Percentiles rank a stretch among this genome's conserved stretches.
These are phyloP conservation scores for Nicotiana tomentosiformis DNA, from an alignment of 257 asterid species.

Conservation along the genomic window DNA sequence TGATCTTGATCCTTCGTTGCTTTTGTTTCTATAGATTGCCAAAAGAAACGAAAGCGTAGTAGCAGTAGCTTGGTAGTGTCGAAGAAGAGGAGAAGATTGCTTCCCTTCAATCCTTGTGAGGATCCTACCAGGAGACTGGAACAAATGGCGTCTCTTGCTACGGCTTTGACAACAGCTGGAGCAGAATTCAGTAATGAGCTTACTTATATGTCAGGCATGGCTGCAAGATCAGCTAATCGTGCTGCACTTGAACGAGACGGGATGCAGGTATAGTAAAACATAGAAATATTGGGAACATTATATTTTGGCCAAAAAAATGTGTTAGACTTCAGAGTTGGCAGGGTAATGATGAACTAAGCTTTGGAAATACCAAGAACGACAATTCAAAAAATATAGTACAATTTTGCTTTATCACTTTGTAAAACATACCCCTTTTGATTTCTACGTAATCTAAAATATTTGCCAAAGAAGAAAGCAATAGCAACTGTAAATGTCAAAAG, in stretches of 20 bases:
- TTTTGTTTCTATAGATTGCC: conserved; percentile 29
- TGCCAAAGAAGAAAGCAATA: too few species aligned
- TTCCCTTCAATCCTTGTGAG: conserved; percentile 63
- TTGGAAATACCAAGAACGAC: too few species aligned
- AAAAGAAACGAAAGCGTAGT: conserved; percentile 49
- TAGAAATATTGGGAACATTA: not conserved
- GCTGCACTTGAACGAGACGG: conserved; percentile 67
- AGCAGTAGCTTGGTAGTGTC: conserved; percentile 26
- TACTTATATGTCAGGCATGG: conserved; percentile 66
- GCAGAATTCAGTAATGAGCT: conserved; percentile 72
- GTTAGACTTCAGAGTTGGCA: too few species aligned
- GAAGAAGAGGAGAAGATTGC: conserved; percentile 63
- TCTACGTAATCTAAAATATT: too few species aligned
- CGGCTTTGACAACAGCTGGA: conserved; percentile 62
- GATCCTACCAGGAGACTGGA: conserved; percentile 61
- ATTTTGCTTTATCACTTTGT: too few species aligned
- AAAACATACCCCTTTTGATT: too few species aligned
- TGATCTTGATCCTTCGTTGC: not conserved
- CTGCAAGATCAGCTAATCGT: conserved; percentile 68
- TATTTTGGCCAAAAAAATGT: too few species aligned
- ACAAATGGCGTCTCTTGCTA: conserved; percentile 94
- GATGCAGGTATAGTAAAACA: conserved; percentile 57
- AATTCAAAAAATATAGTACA: too few species aligned
- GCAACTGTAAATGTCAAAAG: too few species aligned
- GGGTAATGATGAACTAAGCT: too few species aligned